Evolutionary conservation across 2,329 filamentous ascomycete species (phyloP), one percentile per base, ranked within the genome.

Genomic region (Onygenales sp.): DNA sequence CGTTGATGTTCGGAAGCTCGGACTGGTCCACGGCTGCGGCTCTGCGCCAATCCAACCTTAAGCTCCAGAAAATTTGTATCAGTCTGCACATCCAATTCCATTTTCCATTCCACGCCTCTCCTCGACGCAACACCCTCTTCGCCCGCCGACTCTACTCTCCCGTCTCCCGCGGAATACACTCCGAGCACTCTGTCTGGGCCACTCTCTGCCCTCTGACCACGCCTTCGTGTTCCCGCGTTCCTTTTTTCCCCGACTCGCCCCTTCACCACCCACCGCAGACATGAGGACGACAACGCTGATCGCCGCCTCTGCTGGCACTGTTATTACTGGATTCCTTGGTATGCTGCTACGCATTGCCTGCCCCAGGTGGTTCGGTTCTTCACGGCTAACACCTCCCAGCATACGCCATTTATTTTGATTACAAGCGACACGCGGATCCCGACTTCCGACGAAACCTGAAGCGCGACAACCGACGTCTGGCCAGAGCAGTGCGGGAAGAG

Each of bases 371-470:
- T 42, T 31, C 17, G 17, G 11, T 21, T 17, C 31, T 27, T 32
- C 50, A 36, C 34, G 21, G 11, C 49, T 34, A 13, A 63, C 54
- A 33, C 14, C n/a, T 52, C 42, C 13, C 45, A 77, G 82, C 79
- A 63, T 85, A 85, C 67, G 82, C 82, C 61, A 70, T 80, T 60
- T 85, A 84, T 73, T 85, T 85, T 60, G 82, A 85, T 69, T 77
- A 84, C 74, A 77, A 77, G 66, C 76, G 82, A 66, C 80, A 82
- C 61, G 81, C 77, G 60, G 81, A 85, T 62, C 76, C 80, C 52
- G 77, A 80, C 39, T 85, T 85, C 73, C 77, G 82, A 62, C 81
- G 76, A 67, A 69, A 76, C 42, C 68, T 85, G 64, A 77, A 76
- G 65, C 65, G 68, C 56, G 73, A 77, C 60, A 75, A 75, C 61